Base-by-base conservation (phyloP, 1,284 basidiomycete genomes). In the Austroboletus rostrupii region DNA sequence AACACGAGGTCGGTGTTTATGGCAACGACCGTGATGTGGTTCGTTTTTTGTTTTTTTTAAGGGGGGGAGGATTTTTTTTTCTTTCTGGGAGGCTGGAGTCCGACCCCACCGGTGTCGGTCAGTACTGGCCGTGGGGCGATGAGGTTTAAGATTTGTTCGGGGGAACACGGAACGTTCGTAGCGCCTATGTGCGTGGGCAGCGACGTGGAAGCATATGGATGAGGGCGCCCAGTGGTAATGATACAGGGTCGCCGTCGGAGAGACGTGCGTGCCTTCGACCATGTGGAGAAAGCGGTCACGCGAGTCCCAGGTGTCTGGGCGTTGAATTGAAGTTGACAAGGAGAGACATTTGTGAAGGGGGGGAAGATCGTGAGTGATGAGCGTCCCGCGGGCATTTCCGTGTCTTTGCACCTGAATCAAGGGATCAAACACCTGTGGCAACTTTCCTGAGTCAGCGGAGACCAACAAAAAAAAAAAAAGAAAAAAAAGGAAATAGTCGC, bases 351-450 rank as follows among this genome's bases (percentile, higher is more conserved):
- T 29, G 43, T 17, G 44, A 36, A 20, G 46, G 43, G 31, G 38
- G 16, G 12, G 13, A 38, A 19, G 17, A 14, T 10, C 17, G 13
- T 14, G 14, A 38, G 48, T 28, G 35, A 20, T 43, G 47, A 43
- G 20, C 17, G 3, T 17, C 37, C 45, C 43, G 39, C 58, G 60
- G 62, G 42, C 48, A 50, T 60, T 58, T 39, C 60, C 60, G 53
- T 48, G 52, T 20, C 37, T n/a, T 41, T 41, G 39, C 41, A n/a
- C 47, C 41, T 41, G 45, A 36, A 37, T 47, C 45, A 57, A 37
- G 13, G 46, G 46, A 48, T 43, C 45, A 54, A 53, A 53, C 43
- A 16, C 13, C 42, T 39, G 29, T 20, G 41, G 47, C 19, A 38
- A 26, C 28, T 6, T 17, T 45, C 48, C 39, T 48, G 50, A 52